phyloP scores from a whole-genome alignment of 148 eudicot genomes.

The Rhododendron ovatum region DNA sequence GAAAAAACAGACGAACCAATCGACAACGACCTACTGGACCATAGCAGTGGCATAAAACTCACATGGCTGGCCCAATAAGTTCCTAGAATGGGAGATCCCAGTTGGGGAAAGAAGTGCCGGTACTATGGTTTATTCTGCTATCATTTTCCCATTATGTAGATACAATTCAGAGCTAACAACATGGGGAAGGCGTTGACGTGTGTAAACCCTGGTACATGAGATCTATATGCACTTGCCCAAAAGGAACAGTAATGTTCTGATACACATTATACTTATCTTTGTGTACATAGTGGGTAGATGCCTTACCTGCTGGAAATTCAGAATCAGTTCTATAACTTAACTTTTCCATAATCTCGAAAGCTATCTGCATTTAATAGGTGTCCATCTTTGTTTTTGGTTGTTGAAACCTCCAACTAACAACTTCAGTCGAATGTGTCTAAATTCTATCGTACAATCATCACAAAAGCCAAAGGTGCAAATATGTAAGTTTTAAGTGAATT shows the following conservation, averaged over 20 bases:
- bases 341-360: neutral
- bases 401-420: neutral
- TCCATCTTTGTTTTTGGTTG: neutral
- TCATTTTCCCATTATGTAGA: neutral
- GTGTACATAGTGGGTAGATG: neutral
- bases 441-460: neutral
- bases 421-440: neutral
- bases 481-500: neutral
- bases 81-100: neutral
- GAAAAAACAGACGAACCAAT: neutral
- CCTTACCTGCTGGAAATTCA: neutral
- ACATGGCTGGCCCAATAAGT: neutral
- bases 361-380: neutral
- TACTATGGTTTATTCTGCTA: neutral
- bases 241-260: neutral
- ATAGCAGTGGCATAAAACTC: neutral
- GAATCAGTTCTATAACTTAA: neutral
- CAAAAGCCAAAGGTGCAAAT: neutral
- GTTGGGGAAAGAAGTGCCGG: neutral
- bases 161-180: neutral
- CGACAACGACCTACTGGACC: neutral
- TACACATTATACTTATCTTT: neutral
- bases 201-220: neutral
- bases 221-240: neutral
- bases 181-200: neutral